Conservation (phyloP, 2,329 filamentous ascomycete genomes). For the Seiridium cupressi region DNA sequence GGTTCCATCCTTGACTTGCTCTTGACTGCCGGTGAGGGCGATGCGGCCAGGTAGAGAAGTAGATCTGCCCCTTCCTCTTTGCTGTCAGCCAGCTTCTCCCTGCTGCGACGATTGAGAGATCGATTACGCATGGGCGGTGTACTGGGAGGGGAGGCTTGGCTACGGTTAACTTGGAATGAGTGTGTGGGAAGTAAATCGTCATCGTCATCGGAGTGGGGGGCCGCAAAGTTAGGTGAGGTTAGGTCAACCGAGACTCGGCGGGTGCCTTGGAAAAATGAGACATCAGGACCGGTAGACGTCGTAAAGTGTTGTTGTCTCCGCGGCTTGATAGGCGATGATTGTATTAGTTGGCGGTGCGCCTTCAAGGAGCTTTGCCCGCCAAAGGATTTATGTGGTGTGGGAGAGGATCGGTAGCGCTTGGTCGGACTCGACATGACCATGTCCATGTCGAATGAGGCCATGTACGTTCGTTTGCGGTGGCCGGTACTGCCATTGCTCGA, state of each 20-base stretch:
- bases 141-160: conserved; percentile 78
- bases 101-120: conserved; percentile 43
- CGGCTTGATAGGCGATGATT: conserved; percentile 84
- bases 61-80: conserved; percentile 81
- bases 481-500: conserved; percentile 67
- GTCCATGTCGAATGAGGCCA: conserved; percentile 53
- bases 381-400: conserved; percentile 59
- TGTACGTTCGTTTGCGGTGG: conserved; percentile 63
- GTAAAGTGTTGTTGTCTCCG: conserved; percentile 74
- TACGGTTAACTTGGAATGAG: conserved; percentile 65
- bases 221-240: conserved; percentile 58
- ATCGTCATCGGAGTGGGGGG: conserved; percentile 69
- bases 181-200: conserved; percentile 77
- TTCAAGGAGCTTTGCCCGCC: conserved; percentile 70
- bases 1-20: conserved; percentile 60
- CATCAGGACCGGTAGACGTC: conserved; percentile 65
- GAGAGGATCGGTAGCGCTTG: conserved; percentile 70
- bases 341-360: conserved; percentile 70
- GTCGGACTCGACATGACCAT: conserved; percentile 50
- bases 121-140: conserved; percentile 71
- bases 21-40: conserved; percentile 77
- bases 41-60: conserved; percentile 82
- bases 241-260: conserved; percentile 66
- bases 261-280: conserved; percentile 76
- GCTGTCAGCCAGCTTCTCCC: conserved; percentile 46